Base-by-base conservation (phyloP, 2,329 filamentous ascomycete species). In the Thermothelomyces thermophilus region DNA sequence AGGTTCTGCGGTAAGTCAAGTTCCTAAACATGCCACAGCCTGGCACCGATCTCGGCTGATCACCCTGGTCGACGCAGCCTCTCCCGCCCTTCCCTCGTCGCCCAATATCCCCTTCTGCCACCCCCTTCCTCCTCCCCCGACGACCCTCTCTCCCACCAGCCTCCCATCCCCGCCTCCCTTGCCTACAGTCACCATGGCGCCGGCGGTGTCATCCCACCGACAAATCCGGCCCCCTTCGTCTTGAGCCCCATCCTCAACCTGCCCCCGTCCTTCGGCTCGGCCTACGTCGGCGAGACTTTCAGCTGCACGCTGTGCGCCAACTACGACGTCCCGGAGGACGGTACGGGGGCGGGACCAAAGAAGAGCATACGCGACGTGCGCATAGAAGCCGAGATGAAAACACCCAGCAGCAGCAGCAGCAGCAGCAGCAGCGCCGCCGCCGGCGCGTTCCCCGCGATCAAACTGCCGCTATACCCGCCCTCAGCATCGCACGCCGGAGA, bases 251-350 rank as follows among this genome's bases (percentile, higher is more conserved):
- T 83, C 46, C 78, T 97, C 61, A 93, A 88, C 41, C 82, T 97
- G 1, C 91, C 93, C 9, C 84, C 90, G 14, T 86, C 89, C 0
- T 97, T 98, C 66, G 91, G 90, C 39, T 91, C 88, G 11, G 90
- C 91, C 8, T 96, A 96, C 66, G 91, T 97, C 17, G 93, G 93
- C 60, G 90, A 97, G 71, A 89, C 85, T 0, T 97, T 98, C 69
- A 84, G 85, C 56, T 98, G 93, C 69, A 95, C 91, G 1, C 76
- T 97, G 19, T 95, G 90, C 70, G 90, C 87, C n/a, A 96, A 95
- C 72, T 91, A 96, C 65, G 91, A 97, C 70, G 53, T 70, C 70
- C 40, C 62, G 19, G 28, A 50, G 35, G 28, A 37, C 26, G 35
- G n/a, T 19, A 26, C 35, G 6, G 20, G 36, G 2, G 34, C 36